Percentiles rank a stretch among this genome's conserved stretches.
phyloP scores from a whole-genome alignment of 2,329 filamentous ascomycete species.

The Alternaria atra region DNA sequence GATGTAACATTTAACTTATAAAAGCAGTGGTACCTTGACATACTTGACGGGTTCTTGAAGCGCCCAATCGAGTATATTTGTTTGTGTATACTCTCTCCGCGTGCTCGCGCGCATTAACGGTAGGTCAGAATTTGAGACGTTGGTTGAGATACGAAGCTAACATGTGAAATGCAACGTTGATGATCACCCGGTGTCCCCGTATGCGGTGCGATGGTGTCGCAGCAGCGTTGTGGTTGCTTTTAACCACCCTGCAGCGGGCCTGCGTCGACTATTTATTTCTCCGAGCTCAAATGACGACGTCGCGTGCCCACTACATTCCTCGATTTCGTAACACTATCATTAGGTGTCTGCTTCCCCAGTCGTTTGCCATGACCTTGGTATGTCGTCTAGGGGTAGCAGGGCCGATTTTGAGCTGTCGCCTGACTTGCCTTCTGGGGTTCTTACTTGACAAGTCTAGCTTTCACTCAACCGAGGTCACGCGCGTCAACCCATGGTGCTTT shows the following conservation, averaged over 20 bases:
- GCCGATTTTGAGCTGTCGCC: constrained; percentile 27
- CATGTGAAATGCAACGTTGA: neutral
- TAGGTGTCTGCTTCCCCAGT: constrained; percentile 19
- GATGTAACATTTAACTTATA: neutral
- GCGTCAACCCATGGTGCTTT: constrained; percentile 26
- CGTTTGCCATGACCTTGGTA: constrained; percentile 15
- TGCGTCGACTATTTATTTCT: neutral
- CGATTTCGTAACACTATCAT: constrained; percentile 21
- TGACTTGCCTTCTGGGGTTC: constrained; percentile 26
- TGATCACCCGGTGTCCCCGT: neutral
- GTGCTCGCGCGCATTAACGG: too few species aligned
- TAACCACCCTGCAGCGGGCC: constrained; percentile 5
- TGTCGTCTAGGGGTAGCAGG: constrained; percentile 18
- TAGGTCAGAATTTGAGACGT: neutral
- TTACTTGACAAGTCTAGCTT: constrained; percentile 4
- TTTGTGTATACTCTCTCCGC: too few species aligned
- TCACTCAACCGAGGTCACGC: constrained; percentile 38
- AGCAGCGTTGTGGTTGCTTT: constrained; percentile 1
- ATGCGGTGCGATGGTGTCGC: constrained; percentile 4
- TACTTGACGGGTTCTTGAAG: neutral
- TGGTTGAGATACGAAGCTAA: neutral
- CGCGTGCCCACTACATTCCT: constrained; percentile 26
- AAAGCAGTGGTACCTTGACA: neutral
- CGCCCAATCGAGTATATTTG: too few species aligned
- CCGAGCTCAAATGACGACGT: constrained; percentile 19